Evolutionary conservation across 2,329 filamentous ascomycete genomes (phyloP).

Genomic region (Colletotrichum lupini): DNA sequence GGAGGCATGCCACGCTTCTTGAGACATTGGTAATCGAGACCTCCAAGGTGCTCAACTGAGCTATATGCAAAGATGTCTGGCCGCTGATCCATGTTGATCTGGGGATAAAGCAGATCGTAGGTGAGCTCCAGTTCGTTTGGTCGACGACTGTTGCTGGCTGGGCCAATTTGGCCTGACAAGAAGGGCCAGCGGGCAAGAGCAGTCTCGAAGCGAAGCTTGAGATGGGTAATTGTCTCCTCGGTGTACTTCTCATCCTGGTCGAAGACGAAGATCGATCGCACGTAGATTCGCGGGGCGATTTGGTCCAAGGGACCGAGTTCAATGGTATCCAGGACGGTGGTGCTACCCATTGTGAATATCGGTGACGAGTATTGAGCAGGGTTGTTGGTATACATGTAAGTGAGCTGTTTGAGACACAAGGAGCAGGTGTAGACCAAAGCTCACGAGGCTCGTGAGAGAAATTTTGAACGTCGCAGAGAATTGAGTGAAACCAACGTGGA

Average conservation of each 20-base stretch:
- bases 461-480: not conserved
- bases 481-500: not conserved
- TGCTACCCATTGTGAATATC: not conserved
- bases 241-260: not conserved
- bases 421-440: slow-evolving; percentile 9
- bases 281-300: slow-evolving; percentile 29
- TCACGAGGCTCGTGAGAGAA: not conserved
- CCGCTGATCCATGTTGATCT: not conserved
- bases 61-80: not conserved
- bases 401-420: slow-evolving; percentile 31
- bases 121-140: slow-evolving; percentile 15
- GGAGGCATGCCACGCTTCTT: not conserved
- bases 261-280: slow-evolving; percentile 15
- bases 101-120: not conserved
- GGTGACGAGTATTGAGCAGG: not conserved
- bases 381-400: not conserved
- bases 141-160: not conserved
- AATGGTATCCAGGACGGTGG: not conserved
- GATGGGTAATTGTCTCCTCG: not conserved
- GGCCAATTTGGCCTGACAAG: slow-evolving; percentile 10
- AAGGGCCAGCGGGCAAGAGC: slow-evolving; percentile 20
- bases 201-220: not conserved
- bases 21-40: not conserved
- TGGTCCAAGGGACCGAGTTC: slow-evolving; percentile 13
- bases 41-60: not conserved